Evolutionary conservation across 169 alveolate species (phyloP), one percentile per base, ranked within the genome.

Genomic region (Plasmodium sp.): DNA sequence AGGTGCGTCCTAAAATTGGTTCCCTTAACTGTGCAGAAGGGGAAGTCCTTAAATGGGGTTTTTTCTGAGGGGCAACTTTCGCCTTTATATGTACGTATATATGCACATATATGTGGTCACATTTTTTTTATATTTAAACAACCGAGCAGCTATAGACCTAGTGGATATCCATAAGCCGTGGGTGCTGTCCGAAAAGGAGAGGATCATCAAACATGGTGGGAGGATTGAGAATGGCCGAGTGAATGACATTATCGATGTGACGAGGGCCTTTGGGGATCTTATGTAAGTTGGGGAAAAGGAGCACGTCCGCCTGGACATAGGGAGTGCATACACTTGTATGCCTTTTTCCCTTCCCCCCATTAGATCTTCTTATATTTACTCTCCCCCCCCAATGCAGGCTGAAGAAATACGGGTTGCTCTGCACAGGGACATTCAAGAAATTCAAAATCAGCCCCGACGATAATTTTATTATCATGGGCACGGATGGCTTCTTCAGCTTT

Each of bases 401-500:
- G 81, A 97, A 97, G 96, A 92, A 96, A 9, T 97, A 96, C 81
- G 98, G 98, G 12, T 96, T 97, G 58, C 82, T 95, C 39, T 96
- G 98, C 79, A 92, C 95, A 33, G 98, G 98, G 31, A 84, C 98
- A 10, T 94, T 95, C 81, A 85, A 96, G 51, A 97, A 97, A 71
- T 93, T 96, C 34, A 51, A 92, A 16, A 81, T 97, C 27, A 97
- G 86, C 41, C 85, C 93, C 10, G 96, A 97, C 36, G 99, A 98
- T 92, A 99, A 98, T 85, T 99, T 99, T 95, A 96, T 99, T 43
- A 93, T 99, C 81, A 83, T 99, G 91, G 99, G 99, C 12, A 99
- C 99, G 85, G 99, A 99, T 96, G 99, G 99, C 5, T 98, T 99
- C 72, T 99, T 99, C 99, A 99, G 98, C 93, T 85, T 82, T 43